phyloP scores from a whole-genome alignment of 2,329 filamentous ascomycete species.

The Epichloe glyceriae region DNA sequence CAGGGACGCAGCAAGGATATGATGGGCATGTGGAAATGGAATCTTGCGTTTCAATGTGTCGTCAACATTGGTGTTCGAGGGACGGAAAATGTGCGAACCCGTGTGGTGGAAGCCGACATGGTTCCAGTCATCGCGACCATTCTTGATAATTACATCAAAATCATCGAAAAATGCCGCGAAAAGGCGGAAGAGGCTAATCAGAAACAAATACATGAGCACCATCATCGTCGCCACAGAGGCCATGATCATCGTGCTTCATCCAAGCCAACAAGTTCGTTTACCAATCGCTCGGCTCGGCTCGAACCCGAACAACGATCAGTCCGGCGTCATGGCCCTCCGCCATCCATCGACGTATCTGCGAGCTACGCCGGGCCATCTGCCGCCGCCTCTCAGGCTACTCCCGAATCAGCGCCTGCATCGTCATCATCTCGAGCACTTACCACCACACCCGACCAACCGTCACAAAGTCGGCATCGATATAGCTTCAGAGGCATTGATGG shows the following conservation, averaged over 20 bases:
- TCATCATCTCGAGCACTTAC: conserved; percentile 7
- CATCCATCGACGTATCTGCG: conserved; percentile 45
- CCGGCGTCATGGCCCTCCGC: conserved; percentile 70
- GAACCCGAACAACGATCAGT: conserved; percentile 48
- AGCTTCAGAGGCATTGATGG: conserved; percentile 39
- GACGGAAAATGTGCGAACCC: conserved; percentile 83
- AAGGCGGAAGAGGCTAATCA: conserved; percentile 73
- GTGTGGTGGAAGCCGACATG: conserved; percentile 97
- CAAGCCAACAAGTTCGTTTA: conserved; percentile 37
- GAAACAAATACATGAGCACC: conserved; percentile 46
- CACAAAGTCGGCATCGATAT: conserved; percentile 32
- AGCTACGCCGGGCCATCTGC: conserved; percentile 27
- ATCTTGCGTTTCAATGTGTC: conserved; percentile 94
- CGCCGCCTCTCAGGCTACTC: conserved; percentile 12
- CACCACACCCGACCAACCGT: conserved; percentile 10
- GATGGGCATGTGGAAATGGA: conserved; percentile 99
- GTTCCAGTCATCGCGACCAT: conserved; percentile 97
- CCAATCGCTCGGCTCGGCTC: conserved; percentile 37
- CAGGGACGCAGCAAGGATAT: conserved; percentile 93
- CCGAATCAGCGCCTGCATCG: conserved; percentile 13
- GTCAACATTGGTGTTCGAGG: conserved; percentile 97
- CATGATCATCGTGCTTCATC: conserved; percentile 35
- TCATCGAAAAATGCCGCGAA: conserved; percentile 82
- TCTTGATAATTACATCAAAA: conserved; percentile 94
- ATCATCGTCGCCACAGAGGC: conserved; percentile 33